Base-by-base conservation (phyloP, 2,329 filamentous ascomycete species). In the Aspergillus versicolor region DNA sequence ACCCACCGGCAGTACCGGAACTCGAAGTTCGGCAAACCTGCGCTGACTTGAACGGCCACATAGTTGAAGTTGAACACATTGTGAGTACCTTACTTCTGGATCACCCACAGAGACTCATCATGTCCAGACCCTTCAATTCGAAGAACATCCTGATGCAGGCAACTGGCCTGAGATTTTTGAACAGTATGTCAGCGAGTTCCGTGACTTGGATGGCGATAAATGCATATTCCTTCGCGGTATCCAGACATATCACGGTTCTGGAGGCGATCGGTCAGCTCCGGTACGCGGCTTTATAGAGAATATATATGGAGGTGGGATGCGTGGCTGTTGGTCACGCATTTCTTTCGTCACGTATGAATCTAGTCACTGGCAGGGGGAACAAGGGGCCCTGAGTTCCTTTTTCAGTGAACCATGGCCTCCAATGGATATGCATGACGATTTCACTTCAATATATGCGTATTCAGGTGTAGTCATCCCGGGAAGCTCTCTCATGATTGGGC, bases 401-500 rank as follows among this genome's bases (percentile, higher is more conserved):
- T 49, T 54, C n/a, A 44, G 59, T 19, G 60, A 63, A 32, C 50
- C 49, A 8, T 67, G 61, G 63, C 52, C 46, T 9, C 58, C 64
- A 5, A 21, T 32, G 17, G 52, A 61, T 34, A 47, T 65, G 22
- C 50, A 60, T 22, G 44, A 42, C 0, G 61, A 72, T 51, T 72
- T 73, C 44, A 56, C 65, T 17, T 74, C 73, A 60, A 67, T 75
- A 2, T 78, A 76, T 66, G 76, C 69, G 4, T 82, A 81, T 55
- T 79, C 82, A 63, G 80, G 77, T 0, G 67, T 76, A 21, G 67
- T 82, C 12, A 58, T 81, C 4, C 80, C 80, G 3, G 78, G 79
- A 4, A 74, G 75, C 1, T 72, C 73, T 24, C 73, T 81, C 40
- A 79, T 82, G 66, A 51, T 82, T 50, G 81, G 80, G 11, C 70